A percentile compares a stretch with the other conserved stretches of the same genome.
Conservation (phyloP, 257 asterid species). For the Fraxinus pennsylvanica region DNA sequence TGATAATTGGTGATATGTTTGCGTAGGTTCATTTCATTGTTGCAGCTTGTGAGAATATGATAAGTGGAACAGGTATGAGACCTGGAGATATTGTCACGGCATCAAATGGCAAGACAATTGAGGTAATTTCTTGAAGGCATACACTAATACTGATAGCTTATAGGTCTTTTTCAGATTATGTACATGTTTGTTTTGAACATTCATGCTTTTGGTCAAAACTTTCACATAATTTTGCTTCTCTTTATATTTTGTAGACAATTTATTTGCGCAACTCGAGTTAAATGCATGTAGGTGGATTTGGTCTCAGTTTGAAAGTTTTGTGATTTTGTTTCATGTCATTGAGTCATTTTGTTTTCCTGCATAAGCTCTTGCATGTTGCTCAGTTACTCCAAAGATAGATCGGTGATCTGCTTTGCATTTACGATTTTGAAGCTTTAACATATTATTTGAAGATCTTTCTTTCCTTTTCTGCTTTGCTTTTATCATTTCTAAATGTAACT, state of each 20-base stretch:
- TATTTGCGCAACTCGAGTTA: too few relatives aligned
- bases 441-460: slow-evolving; percentile 1
- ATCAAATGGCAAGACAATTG: slow-evolving; percentile 93
- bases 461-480: background rate
- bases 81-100: slow-evolving; percentile 92
- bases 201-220: too few relatives aligned
- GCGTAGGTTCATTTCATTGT: slow-evolving; percentile 89
- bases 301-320: background rate
- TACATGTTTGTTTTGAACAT: background rate
- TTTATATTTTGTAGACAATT: too few relatives aligned
- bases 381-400: too few relatives aligned
- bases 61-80: slow-evolving; percentile 95
- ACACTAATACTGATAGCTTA: background rate
- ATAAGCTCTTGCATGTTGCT: too few relatives aligned
- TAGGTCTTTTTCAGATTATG: slow-evolving; percentile 13
- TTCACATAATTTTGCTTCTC: too few relatives aligned
- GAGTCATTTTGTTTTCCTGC: background rate
- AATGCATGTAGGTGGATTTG: too few relatives aligned
- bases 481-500: background rate
- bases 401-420: background rate
- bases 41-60: slow-evolving; percentile 98
- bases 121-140: slow-evolving; percentile 44
- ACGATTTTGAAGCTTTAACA: background rate
- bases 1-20: slow-evolving; percentile 16
- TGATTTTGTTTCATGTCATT: background rate